These are phyloP conservation scores for Aspergillus mulundensis DNA, from an alignment of 495 filamentous ascomycete genomes.

Conservation along the genomic window DNA sequence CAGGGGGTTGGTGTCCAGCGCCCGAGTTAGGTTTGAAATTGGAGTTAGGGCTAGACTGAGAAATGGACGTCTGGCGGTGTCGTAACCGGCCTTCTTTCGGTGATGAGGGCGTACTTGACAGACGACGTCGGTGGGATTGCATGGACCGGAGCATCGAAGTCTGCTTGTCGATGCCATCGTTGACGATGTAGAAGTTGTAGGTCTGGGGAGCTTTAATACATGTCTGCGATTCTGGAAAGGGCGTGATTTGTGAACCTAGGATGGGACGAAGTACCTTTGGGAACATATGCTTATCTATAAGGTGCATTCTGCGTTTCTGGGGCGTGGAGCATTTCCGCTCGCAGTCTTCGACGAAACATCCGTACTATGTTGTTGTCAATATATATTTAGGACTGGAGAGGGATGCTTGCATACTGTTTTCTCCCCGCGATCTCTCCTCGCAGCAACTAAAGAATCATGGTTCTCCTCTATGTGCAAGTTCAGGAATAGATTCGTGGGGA, in stretches of 20 bases:
- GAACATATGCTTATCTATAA: constrained; percentile 93
- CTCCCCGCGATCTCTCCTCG: constrained; percentile 73
- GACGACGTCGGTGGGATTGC: constrained; percentile 44
- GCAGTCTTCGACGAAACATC: constrained; percentile 85
- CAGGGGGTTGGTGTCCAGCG: neutral
- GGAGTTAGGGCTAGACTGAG: constrained; percentile 19
- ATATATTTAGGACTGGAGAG: neutral
- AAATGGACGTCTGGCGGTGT: constrained; percentile 34
- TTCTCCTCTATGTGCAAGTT: constrained; percentile 86
- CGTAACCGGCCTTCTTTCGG: constrained; percentile 38
- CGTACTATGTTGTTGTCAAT: constrained; percentile 51
- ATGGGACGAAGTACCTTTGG: constrained; percentile 52
- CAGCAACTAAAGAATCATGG: constrained; percentile 74
- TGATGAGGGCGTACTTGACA: constrained; percentile 43
- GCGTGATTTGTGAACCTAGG: too few species aligned
- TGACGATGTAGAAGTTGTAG: constrained; percentile 86
- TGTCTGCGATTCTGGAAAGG: too few species aligned
- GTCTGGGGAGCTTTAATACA: constrained; percentile 38
- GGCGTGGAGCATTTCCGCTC: constrained; percentile 80
- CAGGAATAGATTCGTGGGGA: constrained; percentile 68
- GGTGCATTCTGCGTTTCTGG: constrained; percentile 77
- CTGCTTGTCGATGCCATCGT: constrained; percentile 81
- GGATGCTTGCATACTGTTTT: constrained; percentile 58
- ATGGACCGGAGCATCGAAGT: constrained; percentile 64
- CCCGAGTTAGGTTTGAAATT: neutral